Evolutionary conservation across 2,329 filamentous ascomycete species (phyloP).

Genomic region (Epichloe coenophiala): DNA sequence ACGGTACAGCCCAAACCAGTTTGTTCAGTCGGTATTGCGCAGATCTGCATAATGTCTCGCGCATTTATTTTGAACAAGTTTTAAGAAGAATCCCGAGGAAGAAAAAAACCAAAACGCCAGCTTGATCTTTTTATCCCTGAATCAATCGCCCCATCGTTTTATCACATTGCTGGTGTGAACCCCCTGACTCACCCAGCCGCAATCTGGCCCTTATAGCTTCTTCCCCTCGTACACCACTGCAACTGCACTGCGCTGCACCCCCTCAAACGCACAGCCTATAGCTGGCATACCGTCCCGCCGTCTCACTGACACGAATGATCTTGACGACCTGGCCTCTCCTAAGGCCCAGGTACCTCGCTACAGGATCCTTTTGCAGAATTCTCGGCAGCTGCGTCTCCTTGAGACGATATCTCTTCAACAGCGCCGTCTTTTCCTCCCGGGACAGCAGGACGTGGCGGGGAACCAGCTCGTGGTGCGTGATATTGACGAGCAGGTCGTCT

Average conservation of each 20-base stretch:
- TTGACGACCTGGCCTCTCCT: slow-evolving; percentile 92
- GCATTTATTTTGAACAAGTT: no score
- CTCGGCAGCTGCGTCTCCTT: slow-evolving; percentile 96
- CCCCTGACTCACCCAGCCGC: background rate
- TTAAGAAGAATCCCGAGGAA: background rate
- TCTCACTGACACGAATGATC: slow-evolving; percentile 93
- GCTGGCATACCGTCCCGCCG: slow-evolving; percentile 89
- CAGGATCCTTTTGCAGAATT: slow-evolving; percentile 82
- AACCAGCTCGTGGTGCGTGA: slow-evolving; percentile 93
- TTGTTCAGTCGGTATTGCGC: no score
- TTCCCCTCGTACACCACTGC: no score
- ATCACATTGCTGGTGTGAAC: background rate
- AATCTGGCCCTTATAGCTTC: background rate
- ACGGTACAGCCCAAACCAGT: no score
- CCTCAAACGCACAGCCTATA: slow-evolving; percentile 59
- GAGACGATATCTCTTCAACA: slow-evolving; percentile 80
- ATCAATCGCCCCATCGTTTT: background rate
- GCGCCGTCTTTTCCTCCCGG: slow-evolving; percentile 71
- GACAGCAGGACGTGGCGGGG: slow-evolving; percentile 87
- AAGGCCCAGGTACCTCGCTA: slow-evolving; percentile 82
- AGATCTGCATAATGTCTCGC: no score
- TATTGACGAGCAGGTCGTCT: slow-evolving; percentile 92
- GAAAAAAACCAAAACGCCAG: slow-evolving; percentile 6
- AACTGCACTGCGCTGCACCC: no score
- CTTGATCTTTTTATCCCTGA: background rate